phyloP scores from a whole-genome alignment of 768 basidiomycete species.

The Mycena venus region DNA sequence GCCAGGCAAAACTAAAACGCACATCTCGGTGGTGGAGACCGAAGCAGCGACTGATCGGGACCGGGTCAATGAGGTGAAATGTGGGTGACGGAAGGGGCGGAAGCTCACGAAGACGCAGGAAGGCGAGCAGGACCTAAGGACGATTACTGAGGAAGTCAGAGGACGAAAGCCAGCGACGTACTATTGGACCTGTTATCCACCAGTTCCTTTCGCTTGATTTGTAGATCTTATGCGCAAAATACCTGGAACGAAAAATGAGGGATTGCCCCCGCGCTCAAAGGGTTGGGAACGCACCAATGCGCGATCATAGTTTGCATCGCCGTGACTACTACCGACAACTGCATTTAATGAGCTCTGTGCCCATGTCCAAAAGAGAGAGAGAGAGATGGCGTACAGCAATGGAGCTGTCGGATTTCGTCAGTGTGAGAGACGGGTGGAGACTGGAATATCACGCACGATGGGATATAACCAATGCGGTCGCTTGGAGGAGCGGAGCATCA shows the following conservation, averaged over 20 bases:
- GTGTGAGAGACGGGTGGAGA: not conserved
- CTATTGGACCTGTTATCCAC: conserved; percentile 32
- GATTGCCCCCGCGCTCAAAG: too few species aligned
- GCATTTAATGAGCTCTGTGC: not conserved
- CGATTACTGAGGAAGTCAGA: not conserved
- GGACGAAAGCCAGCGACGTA: not conserved
- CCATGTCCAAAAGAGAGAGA: too few species aligned
- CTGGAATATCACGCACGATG: conserved; percentile 12
- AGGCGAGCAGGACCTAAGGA: conserved; percentile 14
- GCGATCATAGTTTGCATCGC: conserved; percentile 29
- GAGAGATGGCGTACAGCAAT: conserved; percentile 15
- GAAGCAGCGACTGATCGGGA: conserved; percentile 11
- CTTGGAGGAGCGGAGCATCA: not conserved
- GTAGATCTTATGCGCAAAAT: conserved; percentile 34
- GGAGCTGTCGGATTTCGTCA: not conserved
- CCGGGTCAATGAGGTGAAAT: not conserved
- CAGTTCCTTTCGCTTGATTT: conserved; percentile 32
- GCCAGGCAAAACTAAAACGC: not conserved
- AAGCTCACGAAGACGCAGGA: conserved; percentile 24
- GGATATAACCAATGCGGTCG: conserved; percentile 6
- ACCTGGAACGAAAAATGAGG: conserved; percentile 3
- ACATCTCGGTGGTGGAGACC: conserved; percentile 27
- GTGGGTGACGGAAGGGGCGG: not conserved
- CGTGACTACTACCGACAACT: conserved; percentile 28
- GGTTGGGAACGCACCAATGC: conserved; percentile 24